Base-by-base conservation (phyloP, 202 grass and related monocot genomes). In the Thinopyrum obtusiflorum region DNA sequence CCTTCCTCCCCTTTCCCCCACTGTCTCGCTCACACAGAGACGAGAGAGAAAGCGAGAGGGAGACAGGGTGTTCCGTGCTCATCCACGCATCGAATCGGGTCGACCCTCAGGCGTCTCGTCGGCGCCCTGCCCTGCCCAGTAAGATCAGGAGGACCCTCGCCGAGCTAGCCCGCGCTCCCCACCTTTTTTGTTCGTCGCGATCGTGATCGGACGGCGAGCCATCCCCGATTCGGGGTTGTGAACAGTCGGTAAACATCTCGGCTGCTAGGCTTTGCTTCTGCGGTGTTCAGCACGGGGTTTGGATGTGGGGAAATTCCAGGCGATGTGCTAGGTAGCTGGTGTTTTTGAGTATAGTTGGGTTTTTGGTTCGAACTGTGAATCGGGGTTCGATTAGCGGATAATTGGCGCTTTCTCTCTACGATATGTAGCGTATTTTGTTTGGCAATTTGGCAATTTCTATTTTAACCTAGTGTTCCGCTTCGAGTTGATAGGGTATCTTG, bases 21-120 rank as follows among this genome's bases (percentile, higher is more conserved):
- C 61, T 65, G 74, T 57, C 80, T 68, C 83, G 20, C 7, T 53
- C 83, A 36, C 25, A 57, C 59, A 1, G 7, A 59, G 32, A 32
- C 18, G 49, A 39, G 47, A 61, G 53, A 36, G 65, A 20, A 42
- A 5, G 65, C 4, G 66, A 29, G 37, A 17, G 32, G 10, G 82
- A 42, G 60, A 53, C 68, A 87, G 65, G 83, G 73, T 85, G 81
- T 78, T 91, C 70, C 77, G 71, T 77, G 53, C 71, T 85, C 40
- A 33, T 32, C 77, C 64, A 59, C 85, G 77, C 77, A 57, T 84
- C 85, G 82, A 84, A 88, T 85, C 85, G 18, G 17, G 14, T 33
- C 11, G 68, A 36, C 18, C n/a, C 13, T 24, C 37, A 42, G 61
- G 68, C 36, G 32, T 53, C 44, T 20, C 68, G 27, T 49, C 79